These are phyloP conservation scores for Leccinellum luteum DNA, from an alignment of 768 basidiomycete genomes.

Conservation along the genomic window DNA sequence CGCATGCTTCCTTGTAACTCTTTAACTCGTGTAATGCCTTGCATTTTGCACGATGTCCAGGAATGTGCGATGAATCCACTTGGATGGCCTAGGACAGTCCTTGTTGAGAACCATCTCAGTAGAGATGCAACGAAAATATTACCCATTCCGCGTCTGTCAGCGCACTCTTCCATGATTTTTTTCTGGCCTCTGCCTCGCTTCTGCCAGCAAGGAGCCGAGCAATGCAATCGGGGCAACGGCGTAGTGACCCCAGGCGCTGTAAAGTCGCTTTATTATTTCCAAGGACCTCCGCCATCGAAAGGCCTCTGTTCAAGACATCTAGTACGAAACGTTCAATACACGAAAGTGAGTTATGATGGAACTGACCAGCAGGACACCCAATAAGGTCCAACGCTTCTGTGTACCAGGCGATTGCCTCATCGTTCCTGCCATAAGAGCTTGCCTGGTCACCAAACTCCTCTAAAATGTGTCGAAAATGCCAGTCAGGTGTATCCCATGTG, in stretches of 20 bases:
- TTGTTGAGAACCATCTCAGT: background rate
- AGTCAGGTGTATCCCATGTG: background rate
- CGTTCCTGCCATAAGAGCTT: background rate
- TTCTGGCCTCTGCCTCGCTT: constrained; percentile 1
- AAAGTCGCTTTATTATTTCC: background rate
- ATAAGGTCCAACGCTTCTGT: constrained; percentile 6
- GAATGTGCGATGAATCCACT: background rate
- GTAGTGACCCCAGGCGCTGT: background rate
- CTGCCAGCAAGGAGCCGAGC: constrained; percentile 6
- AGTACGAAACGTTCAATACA: background rate
- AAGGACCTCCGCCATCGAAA: background rate
- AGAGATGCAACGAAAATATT: background rate
- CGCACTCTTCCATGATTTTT: background rate
- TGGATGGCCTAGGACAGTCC: constrained; percentile 1
- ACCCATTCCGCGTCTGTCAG: constrained; percentile 7
- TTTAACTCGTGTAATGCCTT: background rate
- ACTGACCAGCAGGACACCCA: constrained; percentile 5
- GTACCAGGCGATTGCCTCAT: constrained; percentile 14
- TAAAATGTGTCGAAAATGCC: background rate
- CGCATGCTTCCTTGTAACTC: background rate
- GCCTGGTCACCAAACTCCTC: constrained; percentile 14
- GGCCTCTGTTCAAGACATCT: background rate
- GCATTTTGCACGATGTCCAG: constrained; percentile 3
- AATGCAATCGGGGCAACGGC: background rate
- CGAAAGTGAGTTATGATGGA: background rate